Conservation (phyloP, 345 rosid species). For the Eucalyptus paniculata region DNA sequence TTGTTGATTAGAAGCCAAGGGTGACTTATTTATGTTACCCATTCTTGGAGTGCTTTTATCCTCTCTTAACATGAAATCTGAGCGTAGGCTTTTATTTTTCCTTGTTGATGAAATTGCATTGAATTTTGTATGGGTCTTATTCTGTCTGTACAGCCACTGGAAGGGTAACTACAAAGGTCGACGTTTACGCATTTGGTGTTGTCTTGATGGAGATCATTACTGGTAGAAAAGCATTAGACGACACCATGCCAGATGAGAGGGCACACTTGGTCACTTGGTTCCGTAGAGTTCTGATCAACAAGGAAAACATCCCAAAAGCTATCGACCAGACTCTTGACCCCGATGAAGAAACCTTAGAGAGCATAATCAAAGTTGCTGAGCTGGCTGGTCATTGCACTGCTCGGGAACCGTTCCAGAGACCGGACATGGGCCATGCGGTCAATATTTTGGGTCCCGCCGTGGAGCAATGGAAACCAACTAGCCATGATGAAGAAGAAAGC, state of each 20-base stretch:
- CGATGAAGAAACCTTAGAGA: conserved; percentile 53
- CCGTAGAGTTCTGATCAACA: conserved; percentile 44
- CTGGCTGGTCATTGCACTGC: conserved; percentile 91
- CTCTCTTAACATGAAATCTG: not conserved
- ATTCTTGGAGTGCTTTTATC: not conserved
- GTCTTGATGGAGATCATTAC: conserved; percentile 82
- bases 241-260: conserved; percentile 49
- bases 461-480: conserved; percentile 79
- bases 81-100: not conserved
- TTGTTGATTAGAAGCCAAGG: not conserved
- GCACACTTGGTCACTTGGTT: conserved; percentile 83
- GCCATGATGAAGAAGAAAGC: conserved; percentile 53
- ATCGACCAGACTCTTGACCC: conserved; percentile 43
- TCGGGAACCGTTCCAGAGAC: conserved; percentile 69
- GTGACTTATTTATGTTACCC: not conserved
- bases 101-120: not conserved
- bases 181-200: conserved; percentile 82
- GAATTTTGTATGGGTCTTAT: not conserved
- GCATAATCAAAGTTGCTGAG: conserved; percentile 57
- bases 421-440: conserved; percentile 89
- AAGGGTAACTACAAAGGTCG: conserved; percentile 84
- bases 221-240: conserved; percentile 77
- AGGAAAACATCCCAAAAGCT: conserved; percentile 49
- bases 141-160: conserved; percentile 59
- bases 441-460: conserved; percentile 67